Evolutionary conservation across 2,329 filamentous ascomycete genomes (phyloP).

Genomic region (Neodidymelliopsis sp.): DNA sequence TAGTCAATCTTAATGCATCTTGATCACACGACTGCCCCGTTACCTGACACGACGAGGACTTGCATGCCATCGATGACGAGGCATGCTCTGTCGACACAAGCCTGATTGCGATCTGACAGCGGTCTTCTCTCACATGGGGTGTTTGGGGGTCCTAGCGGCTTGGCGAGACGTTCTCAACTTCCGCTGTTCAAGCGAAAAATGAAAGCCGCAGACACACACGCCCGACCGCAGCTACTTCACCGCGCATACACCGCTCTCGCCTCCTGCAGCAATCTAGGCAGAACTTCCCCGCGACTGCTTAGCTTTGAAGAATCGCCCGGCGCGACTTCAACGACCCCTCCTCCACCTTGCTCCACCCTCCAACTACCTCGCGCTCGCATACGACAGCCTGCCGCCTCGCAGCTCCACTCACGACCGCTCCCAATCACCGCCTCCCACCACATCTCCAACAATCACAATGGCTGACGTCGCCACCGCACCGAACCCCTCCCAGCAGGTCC

Average conservation of each 20-base stretch:
- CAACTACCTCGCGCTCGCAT: constrained; percentile 24
- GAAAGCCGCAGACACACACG: constrained; percentile 26
- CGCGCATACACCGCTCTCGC: constrained; percentile 22
- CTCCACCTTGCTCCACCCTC: constrained; percentile 24
- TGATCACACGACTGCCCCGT: neutral
- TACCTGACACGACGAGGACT: neutral
- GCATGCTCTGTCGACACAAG: constrained; percentile 7
- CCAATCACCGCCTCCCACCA: constrained; percentile 5
- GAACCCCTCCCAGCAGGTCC: constrained; percentile 58
- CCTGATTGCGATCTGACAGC: constrained; percentile 10
- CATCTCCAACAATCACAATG: constrained; percentile 34
- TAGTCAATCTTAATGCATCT: constrained; percentile 38
- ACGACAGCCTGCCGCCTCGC: constrained; percentile 20
- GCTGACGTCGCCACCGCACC: constrained; percentile 47
- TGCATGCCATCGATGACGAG: neutral
- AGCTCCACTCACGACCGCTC: constrained; percentile 12
- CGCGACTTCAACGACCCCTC: constrained; percentile 40
- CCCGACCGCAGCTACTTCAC: constrained; percentile 25
- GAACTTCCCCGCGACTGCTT: constrained; percentile 31
- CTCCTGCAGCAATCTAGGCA: constrained; percentile 19
- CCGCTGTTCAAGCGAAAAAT: constrained; percentile 36
- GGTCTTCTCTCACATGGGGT: constrained; percentile 10
- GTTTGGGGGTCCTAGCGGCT: constrained; percentile 13
- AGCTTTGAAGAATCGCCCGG: constrained; percentile 39
- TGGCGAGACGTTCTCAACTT: constrained; percentile 28